Percentiles rank a stretch among this genome's conserved stretches.
phyloP scores from a whole-genome alignment of 2,329 filamentous ascomycete species.

The Stenocarpella maydis region DNA sequence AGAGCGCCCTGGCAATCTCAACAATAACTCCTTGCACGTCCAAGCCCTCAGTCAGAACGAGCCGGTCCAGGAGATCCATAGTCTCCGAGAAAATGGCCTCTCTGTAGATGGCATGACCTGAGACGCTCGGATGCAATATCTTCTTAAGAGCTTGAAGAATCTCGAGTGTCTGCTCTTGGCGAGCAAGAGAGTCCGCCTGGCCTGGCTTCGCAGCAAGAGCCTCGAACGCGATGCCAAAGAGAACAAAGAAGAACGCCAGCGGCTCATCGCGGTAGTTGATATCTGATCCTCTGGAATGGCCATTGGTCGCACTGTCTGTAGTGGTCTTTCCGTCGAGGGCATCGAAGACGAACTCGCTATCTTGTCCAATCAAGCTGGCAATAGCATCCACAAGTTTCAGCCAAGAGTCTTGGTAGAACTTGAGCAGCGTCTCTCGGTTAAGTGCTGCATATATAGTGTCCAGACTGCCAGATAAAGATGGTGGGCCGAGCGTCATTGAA shows the following conservation, averaged over 20 bases:
- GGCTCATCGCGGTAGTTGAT: conserved; percentile 99
- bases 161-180: conserved; percentile 78
- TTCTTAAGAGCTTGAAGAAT: conserved; percentile 93
- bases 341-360: conserved; percentile 97
- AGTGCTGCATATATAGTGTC: conserved; percentile 95
- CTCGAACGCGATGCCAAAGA: conserved; percentile 96
- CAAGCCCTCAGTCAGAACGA: conserved; percentile 89
- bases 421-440: conserved; percentile 90
- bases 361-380: conserved; percentile 94
- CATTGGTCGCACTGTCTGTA: conserved; percentile 56
- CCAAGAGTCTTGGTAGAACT: conserved; percentile 98
- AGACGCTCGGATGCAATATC: conserved; percentile 92
- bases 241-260: conserved; percentile 97
- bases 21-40: conserved; percentile 93
- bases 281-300: conserved; percentile 70
- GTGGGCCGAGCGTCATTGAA: conserved; percentile 85
- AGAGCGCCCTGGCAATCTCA: conserved; percentile 89
- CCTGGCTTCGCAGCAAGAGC: conserved; percentile 85
- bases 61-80: conserved; percentile 91
- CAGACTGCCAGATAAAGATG: conserved; percentile 82
- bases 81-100: conserved; percentile 96
- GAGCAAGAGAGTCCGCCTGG: conserved; percentile 70
- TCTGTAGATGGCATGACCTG: conserved; percentile 94
- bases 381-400: conserved; percentile 96
- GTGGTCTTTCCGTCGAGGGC: conserved; percentile 86